Percentiles rank a stretch among this genome's conserved stretches.
Evolutionary conservation across 192 early-diverging fungal species (phyloP).

Genomic region (Coemansia sp.): DNA sequence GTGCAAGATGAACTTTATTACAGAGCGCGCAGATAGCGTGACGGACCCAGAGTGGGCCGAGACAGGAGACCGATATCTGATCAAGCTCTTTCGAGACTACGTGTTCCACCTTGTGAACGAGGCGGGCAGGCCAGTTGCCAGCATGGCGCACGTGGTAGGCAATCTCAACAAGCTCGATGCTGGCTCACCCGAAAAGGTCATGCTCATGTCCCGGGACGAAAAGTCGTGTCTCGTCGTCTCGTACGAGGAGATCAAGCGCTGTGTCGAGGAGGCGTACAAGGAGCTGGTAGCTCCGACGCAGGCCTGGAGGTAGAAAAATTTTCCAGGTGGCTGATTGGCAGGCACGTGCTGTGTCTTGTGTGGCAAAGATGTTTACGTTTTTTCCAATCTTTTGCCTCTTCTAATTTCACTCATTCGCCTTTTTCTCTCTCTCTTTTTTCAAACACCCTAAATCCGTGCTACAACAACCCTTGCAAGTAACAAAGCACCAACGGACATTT

Average conservation of each 20-base stretch:
- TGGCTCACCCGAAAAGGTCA: constrained; percentile 90
- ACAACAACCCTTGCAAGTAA: constrained; percentile 6
- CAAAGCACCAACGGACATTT: neutral
- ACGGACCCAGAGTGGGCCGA: constrained; percentile 94
- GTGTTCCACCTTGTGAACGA: constrained; percentile 90
- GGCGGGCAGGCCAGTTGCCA: constrained; percentile 75
- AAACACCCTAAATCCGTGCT: neutral
- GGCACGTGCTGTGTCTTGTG: neutral
- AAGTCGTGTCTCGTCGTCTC: constrained; percentile 95
- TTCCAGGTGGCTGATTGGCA: neutral
- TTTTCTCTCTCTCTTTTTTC: neutral
- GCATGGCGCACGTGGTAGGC: constrained; percentile 89
- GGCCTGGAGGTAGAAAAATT: constrained; percentile 10
- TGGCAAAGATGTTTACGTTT: neutral
- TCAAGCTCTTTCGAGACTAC: constrained; percentile 97
- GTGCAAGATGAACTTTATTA: constrained; percentile 90
- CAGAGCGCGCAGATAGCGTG: constrained; percentile 81
- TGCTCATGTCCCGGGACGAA: constrained; percentile 94
- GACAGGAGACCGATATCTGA: constrained; percentile 95
- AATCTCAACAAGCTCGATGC: constrained; percentile 98
- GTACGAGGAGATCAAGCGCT: constrained; percentile 92
- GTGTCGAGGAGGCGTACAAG: constrained; percentile 81
- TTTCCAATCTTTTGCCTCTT: neutral
- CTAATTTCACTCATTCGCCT: constrained; percentile 11
- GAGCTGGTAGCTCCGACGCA: constrained; percentile 56